Base-by-base conservation (phyloP, 352 stramenopile species). In the Globisporangium spinosum region DNA sequence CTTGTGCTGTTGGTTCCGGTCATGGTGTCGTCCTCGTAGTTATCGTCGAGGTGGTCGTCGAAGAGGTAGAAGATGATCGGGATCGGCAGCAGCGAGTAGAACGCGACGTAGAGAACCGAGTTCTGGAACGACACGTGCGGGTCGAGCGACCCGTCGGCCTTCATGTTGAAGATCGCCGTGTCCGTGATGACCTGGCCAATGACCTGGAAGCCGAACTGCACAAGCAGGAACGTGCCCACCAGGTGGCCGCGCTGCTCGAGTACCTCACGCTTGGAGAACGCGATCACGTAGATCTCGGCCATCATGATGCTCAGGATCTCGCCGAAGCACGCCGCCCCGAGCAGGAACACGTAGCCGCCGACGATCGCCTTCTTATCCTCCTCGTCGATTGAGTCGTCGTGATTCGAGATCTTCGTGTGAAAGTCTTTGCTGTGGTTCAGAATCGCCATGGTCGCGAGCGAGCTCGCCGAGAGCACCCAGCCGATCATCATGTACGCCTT, bases 241-340 rank as follows among this genome's bases (percentile, higher is more conserved):
- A 80, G 57, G 53, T 69, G 81, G 32, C 77, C 78, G 13, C 75
- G 78, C 2, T 67, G 53, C 20, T 45, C 65, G 22, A 80, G 61
- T 0, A 60, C 29, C 34, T 84, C 73, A 27, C 71, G 67, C 53
- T 77, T 77, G 49, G 70, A 77, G 58, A 80, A 72, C 45, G 75
- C 77, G 23, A 87, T 71, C 20, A 84, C 71, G 68, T 84, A 84
- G 29, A 77, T 82, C 65, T 84, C 65, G 3, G 70, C 75, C 27
- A 84, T 78, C 34, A 82, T 72, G 23, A 83, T 58, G 6, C 70
- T 75, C 27, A 82, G 47, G 20, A 84, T 82, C 32, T 60, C 76
- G 4, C 78, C 78, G 54, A 84, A 87, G 62, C 77, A 84, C 29
- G 77, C 69, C 27, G 67, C 20, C 34, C 74, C 76, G 0, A 86